A percentile compares a stretch with the other conserved stretches of the same genome.
phyloP scores from a whole-genome alignment of 495 filamentous ascomycete genomes.

The Peziza echinospora region DNA sequence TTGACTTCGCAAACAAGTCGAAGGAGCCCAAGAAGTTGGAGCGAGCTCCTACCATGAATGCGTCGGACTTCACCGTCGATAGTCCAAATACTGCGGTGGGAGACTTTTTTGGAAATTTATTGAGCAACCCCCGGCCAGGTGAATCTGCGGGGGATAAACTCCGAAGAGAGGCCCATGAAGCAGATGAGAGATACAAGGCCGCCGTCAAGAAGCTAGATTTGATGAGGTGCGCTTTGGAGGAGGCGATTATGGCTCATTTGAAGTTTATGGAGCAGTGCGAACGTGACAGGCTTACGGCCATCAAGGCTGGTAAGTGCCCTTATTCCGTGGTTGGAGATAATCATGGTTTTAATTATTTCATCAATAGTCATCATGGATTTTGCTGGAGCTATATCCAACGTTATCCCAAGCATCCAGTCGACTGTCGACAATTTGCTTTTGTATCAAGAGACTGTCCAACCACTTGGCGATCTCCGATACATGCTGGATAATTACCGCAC shows the following conservation, averaged over 20 bases:
- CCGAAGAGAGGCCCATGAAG: conserved; percentile 69
- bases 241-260: conserved; percentile 76
- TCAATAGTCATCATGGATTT: conserved; percentile 69
- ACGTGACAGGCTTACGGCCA: conserved; percentile 83
- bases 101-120: conserved; percentile 72
- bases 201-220: conserved; percentile 66
- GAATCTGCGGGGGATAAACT: conserved; percentile 75
- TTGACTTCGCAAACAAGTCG: conserved; percentile 73
- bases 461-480: conserved; percentile 74
- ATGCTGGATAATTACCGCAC: conserved; percentile 96
- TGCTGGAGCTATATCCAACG: conserved; percentile 92
- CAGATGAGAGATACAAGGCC: conserved; percentile 83
- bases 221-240: conserved; percentile 80
- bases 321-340: too few relatives aligned
- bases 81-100: conserved; percentile 40
- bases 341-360: conserved; percentile 2
- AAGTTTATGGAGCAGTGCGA: conserved; percentile 97
- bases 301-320: conserved; percentile 46
- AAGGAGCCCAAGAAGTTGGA: conserved; percentile 39
- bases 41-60: conserved; percentile 18
- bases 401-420: conserved; percentile 86
- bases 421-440: conserved; percentile 96
- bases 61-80: conserved; percentile 17
- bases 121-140: conserved; percentile 72
- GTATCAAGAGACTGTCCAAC: conserved; percentile 95